A percentile compares a stretch with the other conserved stretches of the same genome.
phyloP scores from a whole-genome alignment of 2,329 filamentous ascomycete species.

The Diaporthe amygdali region DNA sequence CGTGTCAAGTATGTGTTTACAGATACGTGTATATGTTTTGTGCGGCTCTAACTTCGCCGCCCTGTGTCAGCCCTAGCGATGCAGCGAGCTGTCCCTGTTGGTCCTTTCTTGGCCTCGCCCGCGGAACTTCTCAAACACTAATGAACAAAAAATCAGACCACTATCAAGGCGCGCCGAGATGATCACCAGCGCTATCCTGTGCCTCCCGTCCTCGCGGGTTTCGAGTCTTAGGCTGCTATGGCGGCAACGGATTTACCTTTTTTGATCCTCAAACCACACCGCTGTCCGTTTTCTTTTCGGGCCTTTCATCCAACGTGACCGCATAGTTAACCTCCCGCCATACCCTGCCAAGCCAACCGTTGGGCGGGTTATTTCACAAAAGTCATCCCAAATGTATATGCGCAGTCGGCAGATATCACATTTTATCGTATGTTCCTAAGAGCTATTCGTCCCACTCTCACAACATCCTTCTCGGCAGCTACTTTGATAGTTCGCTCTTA shows the following conservation, averaged over 20 bases:
- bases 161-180: conserved; percentile 19
- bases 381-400: background rate
- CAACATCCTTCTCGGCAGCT: conserved; percentile 2
- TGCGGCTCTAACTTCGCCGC: background rate
- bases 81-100: conserved; percentile 3
- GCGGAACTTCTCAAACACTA: conserved; percentile 26
- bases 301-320: background rate
- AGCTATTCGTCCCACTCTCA: background rate
- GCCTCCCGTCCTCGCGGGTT: background rate
- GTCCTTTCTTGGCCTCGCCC: conserved; percentile 1
- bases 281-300: background rate
- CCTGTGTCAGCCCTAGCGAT: background rate
- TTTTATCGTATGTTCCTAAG: conserved; percentile 14
- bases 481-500: background rate
- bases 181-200: conserved; percentile 5
- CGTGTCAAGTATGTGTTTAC: background rate
- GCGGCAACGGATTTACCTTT: background rate
- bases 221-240: conserved; percentile 5
- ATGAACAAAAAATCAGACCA: conserved; percentile 31
- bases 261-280: conserved; percentile 2
- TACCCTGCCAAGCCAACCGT: background rate
- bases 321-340: background rate
- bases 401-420: background rate
- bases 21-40: background rate
- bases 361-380: conserved; percentile 1